These are phyloP conservation scores for Geranium incanum DNA, from an alignment of 441 rosid species.

Conservation along the genomic window DNA sequence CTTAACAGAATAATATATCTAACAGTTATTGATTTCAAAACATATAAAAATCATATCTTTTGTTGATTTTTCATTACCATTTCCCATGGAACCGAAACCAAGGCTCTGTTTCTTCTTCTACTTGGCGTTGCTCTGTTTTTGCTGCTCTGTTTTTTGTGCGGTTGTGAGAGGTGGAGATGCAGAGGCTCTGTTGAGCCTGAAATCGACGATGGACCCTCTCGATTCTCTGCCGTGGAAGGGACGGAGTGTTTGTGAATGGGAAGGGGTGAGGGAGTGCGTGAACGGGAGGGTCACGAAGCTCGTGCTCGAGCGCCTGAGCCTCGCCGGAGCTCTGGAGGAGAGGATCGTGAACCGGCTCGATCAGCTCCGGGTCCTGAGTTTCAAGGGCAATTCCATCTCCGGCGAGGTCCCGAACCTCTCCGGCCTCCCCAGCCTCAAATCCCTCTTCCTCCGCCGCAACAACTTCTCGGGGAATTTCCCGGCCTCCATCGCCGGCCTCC, in stretches of 20 bases:
- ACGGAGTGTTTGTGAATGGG: conserved; percentile 58
- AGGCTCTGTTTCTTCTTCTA: conserved; percentile 15
- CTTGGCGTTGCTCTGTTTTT: conserved; percentile 26
- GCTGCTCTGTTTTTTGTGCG: conserved; percentile 23
- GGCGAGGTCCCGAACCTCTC: conserved; percentile 63
- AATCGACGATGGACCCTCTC: conserved; percentile 58
- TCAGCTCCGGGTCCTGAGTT: conserved; percentile 74
- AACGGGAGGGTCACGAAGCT: conserved; percentile 73
- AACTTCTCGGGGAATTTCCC: conserved; percentile 67
- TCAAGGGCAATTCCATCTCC: conserved; percentile 68
- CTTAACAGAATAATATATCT: too few relatives aligned
- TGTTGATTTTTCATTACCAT: too few relatives aligned
- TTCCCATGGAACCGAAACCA: too few relatives aligned
- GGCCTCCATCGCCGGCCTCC: conserved; percentile 43
- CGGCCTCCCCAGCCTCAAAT: conserved; percentile 59
- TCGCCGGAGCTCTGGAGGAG: conserved; percentile 47
- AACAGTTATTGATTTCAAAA: too few relatives aligned
- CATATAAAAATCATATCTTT: too few relatives aligned
- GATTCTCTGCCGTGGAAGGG: conserved; percentile 55
- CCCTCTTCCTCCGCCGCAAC: conserved; percentile 55
- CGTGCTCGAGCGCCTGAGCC: conserved; percentile 56
- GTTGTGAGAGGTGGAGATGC: conserved; percentile 49
- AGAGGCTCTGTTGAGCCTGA: conserved; percentile 53
- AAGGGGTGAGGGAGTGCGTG: conserved; percentile 61
- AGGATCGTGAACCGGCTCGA: conserved; percentile 47